Evolutionary conservation across 805 yeast genomes (phyloP).

Genomic region (Phaffomyces thermotolerans): DNA sequence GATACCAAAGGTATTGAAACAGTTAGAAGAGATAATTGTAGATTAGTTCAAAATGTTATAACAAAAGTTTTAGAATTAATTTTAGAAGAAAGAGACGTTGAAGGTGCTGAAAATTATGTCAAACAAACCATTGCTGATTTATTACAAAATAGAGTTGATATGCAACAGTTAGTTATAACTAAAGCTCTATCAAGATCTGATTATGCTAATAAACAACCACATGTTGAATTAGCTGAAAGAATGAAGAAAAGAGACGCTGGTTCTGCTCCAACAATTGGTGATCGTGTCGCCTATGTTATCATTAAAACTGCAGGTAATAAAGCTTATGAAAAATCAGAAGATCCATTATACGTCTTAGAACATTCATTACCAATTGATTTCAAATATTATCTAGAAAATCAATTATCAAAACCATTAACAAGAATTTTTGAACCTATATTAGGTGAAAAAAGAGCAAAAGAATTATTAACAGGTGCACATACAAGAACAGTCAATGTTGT

Average conservation of each 20-base stretch:
- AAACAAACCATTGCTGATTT: slow-evolving; percentile 84
- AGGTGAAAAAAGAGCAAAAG: slow-evolving; percentile 78
- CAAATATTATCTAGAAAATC: slow-evolving; percentile 88
- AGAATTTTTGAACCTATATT: slow-evolving; percentile 93
- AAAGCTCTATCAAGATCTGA: slow-evolving; percentile 82
- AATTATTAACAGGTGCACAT: slow-evolving; percentile 75
- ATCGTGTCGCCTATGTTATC: slow-evolving; percentile 95
- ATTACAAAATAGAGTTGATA: slow-evolving; percentile 83
- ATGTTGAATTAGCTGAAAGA: slow-evolving; percentile 90
- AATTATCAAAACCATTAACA: slow-evolving; percentile 82
- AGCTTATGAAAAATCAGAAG: slow-evolving; percentile 94
- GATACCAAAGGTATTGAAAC: slow-evolving; percentile 98
- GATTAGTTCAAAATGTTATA: slow-evolving; percentile 89
- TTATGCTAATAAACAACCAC: slow-evolving; percentile 95
- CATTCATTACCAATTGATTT: slow-evolving; percentile 92
- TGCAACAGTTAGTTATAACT: slow-evolving; percentile 89
- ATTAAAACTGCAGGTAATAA: slow-evolving; percentile 73
- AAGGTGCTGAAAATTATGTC: slow-evolving; percentile 77
- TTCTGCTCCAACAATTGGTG: slow-evolving; percentile 94
- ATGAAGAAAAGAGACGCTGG: slow-evolving; percentile 97
- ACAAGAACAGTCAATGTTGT: slow-evolving; percentile 66
- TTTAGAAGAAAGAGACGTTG: slow-evolving; percentile 80
- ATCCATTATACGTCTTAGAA: slow-evolving; percentile 88
- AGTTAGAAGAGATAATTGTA: slow-evolving; percentile 95
- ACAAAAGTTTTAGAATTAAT: slow-evolving; percentile 83